Evolutionary conservation across 495 filamentous ascomycete genomes (phyloP).

Genomic region (Penicillium maclennaniae): DNA sequence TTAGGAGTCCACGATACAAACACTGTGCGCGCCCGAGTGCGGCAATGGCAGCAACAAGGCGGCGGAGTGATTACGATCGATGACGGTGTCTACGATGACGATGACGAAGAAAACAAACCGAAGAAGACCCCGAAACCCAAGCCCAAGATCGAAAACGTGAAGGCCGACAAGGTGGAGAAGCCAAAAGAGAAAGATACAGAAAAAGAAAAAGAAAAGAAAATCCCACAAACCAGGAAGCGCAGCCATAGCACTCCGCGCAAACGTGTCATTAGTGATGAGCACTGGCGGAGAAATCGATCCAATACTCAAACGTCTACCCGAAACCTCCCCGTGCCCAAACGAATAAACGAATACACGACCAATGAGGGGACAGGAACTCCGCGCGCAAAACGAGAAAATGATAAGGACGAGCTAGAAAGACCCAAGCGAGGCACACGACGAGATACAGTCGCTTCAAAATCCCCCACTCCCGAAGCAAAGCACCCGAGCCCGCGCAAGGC

Average conservation of each 20-base stretch:
- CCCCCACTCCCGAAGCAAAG: constrained; percentile 13
- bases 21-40: constrained; percentile 65
- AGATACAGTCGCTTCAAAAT: not conserved
- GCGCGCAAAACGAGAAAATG: constrained; percentile 17
- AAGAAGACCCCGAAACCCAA: constrained; percentile 28
- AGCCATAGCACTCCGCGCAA: constrained; percentile 64
- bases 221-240: constrained; percentile 25
- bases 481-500: constrained; percentile 10
- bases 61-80: constrained; percentile 53
- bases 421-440: constrained; percentile 5
- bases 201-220: constrained; percentile 14
- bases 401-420: constrained; percentile 22
- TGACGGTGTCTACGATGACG: constrained; percentile 36
- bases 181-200: constrained; percentile 15
- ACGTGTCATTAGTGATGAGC: constrained; percentile 74
- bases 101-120: constrained; percentile 33
- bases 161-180: constrained; percentile 15
- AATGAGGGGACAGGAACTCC: constrained; percentile 30
- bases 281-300: constrained; percentile 59
- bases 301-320: constrained; percentile 44
- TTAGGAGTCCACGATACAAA: constrained; percentile 53
- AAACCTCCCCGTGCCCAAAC: constrained; percentile 50
- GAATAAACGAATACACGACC: constrained; percentile 40
- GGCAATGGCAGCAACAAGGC: constrained; percentile 70
- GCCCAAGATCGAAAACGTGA: constrained; percentile 25